Evolutionary conservation across 345 rosid species (phyloP), one percentile per base, ranked within the genome.

Genomic region (Cardamine occulta): DNA sequence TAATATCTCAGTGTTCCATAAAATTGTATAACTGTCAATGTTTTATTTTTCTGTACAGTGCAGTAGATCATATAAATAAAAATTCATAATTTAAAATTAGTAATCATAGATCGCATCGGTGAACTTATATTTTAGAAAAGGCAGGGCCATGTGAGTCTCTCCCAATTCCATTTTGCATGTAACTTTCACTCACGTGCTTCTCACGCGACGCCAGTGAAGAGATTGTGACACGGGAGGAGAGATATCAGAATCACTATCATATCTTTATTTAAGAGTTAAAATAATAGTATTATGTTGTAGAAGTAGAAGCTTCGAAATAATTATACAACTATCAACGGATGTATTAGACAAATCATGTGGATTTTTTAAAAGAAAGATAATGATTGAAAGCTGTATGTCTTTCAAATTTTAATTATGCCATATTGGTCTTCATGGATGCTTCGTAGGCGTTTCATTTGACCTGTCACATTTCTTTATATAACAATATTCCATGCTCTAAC

Each of bases 131-230:
- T 19, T n/a, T 45, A 54, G 23, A 23, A 13, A 28, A 19, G 63
- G 65, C 23, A 63, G 24, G 60, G 73, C 68, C 81, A 78, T 78
- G 81, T 78, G 81, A 72, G 77, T 58, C 39, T 19, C 66, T 12
- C 29, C 24, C 37, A 58, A 4, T 57, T 63, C 54, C 66, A 63
- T 55, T 12, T 76, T 40, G 72, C 73, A 72, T 31, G 81, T 72
- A 72, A 55, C 81, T 72, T 56, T 77, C 77, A 64, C 54, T 58
- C 81, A 78, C 73, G 77, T 78, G 77, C 68, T 57, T 78, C 73
- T 72, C 81, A 78, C 73, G 69, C 47, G 62, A 28, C 53, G 81
- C 81, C 77, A 78, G 73, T 66, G 17, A 32, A 59, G 76, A 72
- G 81, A 78, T 51, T 58, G 73, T 18, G 81, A 78, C 77, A 57